Percentiles rank a stretch among this genome's conserved stretches.
These are phyloP conservation scores for Naganishia sp. DNA, from an alignment of 1,284 basidiomycete species.

Conservation along the genomic window DNA sequence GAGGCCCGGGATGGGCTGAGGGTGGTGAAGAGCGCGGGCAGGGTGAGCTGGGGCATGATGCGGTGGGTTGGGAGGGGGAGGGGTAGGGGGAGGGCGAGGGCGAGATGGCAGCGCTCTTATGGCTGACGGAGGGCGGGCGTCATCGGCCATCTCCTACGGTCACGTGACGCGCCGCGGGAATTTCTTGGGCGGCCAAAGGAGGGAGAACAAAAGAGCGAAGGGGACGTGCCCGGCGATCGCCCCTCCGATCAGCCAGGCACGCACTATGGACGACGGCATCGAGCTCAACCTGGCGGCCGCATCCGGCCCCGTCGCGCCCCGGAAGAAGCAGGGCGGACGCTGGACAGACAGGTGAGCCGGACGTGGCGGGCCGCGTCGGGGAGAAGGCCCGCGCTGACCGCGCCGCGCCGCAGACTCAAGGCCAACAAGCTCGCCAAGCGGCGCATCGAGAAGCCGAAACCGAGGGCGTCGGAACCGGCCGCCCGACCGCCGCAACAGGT, in stretches of 20 bases:
- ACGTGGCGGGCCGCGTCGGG: not conserved
- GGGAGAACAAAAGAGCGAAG: not conserved
- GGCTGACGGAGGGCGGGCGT: not conserved
- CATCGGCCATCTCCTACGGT: conserved; percentile 2
- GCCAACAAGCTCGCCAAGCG: conserved; percentile 48
- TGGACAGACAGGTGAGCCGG: conserved; percentile 76
- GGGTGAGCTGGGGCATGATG: conserved; percentile 15
- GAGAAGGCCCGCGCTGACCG: not conserved
- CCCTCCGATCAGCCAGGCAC: no score
- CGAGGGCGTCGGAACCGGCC: not conserved
- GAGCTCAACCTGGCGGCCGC: conserved; percentile 53
- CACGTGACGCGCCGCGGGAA: not conserved
- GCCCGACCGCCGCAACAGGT: not conserved
- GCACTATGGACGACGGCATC: conserved; percentile 51
- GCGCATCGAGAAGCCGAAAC: conserved; percentile 31
- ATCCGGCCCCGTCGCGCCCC: conserved; percentile 34
- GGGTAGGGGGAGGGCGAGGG: not conserved
- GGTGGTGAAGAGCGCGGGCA: conserved; percentile 11
- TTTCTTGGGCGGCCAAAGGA: not conserved
- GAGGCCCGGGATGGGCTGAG: conserved; percentile 20
- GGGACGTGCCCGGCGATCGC: no score
- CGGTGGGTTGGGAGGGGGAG: not conserved
- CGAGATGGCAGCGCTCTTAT: not conserved
- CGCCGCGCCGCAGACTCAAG: conserved; percentile 41
- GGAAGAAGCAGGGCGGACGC: conserved; percentile 68